Conservation (phyloP, 768 basidiomycete genomes). For the Mycena rebaudengoi region DNA sequence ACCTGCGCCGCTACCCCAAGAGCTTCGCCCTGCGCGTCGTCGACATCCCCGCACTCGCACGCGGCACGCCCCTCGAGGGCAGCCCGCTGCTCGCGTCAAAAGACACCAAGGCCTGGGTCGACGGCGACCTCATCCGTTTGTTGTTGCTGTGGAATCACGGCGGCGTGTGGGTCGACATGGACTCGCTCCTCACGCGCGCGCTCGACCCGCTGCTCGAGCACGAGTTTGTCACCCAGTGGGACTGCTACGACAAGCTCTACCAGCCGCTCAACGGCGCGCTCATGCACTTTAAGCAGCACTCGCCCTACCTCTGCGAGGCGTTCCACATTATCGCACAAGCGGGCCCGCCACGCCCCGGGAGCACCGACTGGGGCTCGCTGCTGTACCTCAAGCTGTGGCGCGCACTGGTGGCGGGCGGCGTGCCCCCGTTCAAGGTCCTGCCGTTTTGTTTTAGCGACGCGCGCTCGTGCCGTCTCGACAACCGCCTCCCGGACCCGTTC, state of each 20-base stretch:
- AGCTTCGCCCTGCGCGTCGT: constrained; percentile 77
- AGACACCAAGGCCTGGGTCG: constrained; percentile 91
- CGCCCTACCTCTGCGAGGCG: constrained; percentile 96
- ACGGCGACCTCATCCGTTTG: constrained; percentile 91
- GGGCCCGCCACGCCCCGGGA: constrained; percentile 73
- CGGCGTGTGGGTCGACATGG: constrained; percentile 98
- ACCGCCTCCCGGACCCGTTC: constrained; percentile 94
- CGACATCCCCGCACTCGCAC: constrained; percentile 71
- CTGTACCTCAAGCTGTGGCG: constrained; percentile 94
- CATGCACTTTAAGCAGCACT: constrained; percentile 91
- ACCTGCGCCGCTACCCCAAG: constrained; percentile 69
- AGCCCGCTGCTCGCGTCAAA: constrained; percentile 63
- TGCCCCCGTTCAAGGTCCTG: constrained; percentile 90
- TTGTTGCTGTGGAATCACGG: constrained; percentile 90
- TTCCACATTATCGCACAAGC: constrained; percentile 89
- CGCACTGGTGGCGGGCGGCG: constrained; percentile 72
- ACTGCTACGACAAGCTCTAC: constrained; percentile 91
- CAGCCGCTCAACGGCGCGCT: constrained; percentile 90
- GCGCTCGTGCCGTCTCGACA: constrained; percentile 90
- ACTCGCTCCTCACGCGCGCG: constrained; percentile 90
- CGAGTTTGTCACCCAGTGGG: constrained; percentile 99
- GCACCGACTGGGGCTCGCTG: constrained; percentile 93
- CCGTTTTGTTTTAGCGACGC: constrained; percentile 97
- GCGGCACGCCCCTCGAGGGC: constrained; percentile 80
- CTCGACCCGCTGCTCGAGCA: constrained; percentile 87